These are phyloP conservation scores for Silene latifolia DNA, from an alignment of 148 eudicot genomes.

Conservation along the genomic window DNA sequence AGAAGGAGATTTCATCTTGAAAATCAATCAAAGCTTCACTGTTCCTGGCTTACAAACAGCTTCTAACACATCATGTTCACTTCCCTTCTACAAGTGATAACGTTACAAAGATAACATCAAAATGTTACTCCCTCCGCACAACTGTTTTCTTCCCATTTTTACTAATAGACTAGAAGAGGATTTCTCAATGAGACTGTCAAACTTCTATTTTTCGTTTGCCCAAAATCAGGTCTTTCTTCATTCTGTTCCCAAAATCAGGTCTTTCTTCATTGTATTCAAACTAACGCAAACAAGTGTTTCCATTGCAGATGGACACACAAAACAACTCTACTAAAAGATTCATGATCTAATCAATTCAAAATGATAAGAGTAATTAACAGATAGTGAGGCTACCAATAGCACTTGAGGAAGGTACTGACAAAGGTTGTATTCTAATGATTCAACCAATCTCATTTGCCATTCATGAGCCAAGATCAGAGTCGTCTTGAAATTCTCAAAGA, in stretches of 20 bases:
- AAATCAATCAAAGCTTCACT: background rate
- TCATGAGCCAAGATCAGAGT: background rate
- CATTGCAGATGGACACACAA: background rate
- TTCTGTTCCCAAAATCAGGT: too few relatives aligned
- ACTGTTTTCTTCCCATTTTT: too few relatives aligned
- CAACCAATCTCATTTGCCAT: background rate
- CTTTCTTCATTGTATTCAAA: too few relatives aligned
- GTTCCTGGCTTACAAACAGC: background rate
- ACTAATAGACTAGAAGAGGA: too few relatives aligned
- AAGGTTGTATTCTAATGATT: background rate
- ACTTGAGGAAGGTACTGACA: background rate
- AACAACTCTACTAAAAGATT: background rate
- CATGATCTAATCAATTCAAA: background rate
- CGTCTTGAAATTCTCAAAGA: constrained; percentile 2
- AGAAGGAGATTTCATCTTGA: background rate
- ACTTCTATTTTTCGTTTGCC: too few relatives aligned
- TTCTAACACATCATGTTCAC: background rate
- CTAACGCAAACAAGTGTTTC: background rate
- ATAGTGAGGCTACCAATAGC: background rate
- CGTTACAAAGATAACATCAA: background rate
- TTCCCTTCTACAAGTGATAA: background rate
- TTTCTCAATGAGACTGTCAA: too few relatives aligned
- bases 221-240: too few relatives aligned
- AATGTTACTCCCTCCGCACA: too few relatives aligned
- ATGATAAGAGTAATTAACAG: background rate